Conservation (phyloP, 306 rosid species). For the Quercus alba region DNA sequence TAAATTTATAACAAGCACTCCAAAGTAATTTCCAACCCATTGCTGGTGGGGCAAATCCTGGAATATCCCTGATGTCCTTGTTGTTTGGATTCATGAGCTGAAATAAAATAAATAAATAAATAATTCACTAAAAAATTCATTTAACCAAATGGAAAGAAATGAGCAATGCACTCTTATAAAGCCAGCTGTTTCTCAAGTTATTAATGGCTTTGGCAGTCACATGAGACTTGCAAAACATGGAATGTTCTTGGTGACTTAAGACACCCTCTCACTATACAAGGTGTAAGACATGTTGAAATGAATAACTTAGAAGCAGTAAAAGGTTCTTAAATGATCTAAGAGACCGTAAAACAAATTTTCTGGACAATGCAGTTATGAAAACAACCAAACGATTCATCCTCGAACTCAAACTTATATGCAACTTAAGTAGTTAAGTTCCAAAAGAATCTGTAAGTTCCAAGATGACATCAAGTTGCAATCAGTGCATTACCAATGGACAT, state of each 20-base stretch:
- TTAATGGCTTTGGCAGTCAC: no score
- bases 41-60: slow-evolving; percentile 91
- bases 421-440: neutral
- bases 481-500: neutral
- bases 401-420: neutral
- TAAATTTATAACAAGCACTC: no score
- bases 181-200: no score
- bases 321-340: neutral
- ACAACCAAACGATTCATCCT: neutral
- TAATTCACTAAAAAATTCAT: no score
- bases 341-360: neutral
- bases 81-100: slow-evolving; percentile 81
- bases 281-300: neutral
- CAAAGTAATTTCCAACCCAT: no score
- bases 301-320: neutral
- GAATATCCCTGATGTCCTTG: slow-evolving; percentile 80
- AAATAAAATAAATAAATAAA: neutral
- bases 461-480: neutral
- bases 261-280: neutral
- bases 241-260: no score
- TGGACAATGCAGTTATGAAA: neutral
- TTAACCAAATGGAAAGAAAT: no score
- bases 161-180: no score
- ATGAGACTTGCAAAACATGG: no score
- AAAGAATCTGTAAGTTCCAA: neutral